phyloP scores from a whole-genome alignment of 78 protist species.

The Dictyostelium intermedium region DNA sequence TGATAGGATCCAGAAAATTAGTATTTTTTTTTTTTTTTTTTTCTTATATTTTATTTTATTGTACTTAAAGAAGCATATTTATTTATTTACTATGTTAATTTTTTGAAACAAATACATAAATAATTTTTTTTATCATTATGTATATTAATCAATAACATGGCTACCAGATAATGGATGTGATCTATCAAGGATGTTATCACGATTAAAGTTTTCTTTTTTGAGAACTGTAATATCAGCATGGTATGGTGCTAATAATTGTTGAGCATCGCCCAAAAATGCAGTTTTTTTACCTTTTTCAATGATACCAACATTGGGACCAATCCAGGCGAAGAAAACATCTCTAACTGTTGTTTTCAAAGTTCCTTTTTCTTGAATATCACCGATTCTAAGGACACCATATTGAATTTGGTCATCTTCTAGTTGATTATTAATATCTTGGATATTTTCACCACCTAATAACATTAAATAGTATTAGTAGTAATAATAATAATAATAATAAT shows the following conservation, averaged over 20 bases:
- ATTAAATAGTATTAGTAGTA: too few species aligned
- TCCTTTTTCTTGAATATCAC: background rate
- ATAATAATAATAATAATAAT: too few species aligned
- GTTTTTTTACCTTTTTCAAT: slow-evolving; percentile 46
- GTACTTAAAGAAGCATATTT: too few species aligned
- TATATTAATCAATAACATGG: slow-evolving; percentile 44
- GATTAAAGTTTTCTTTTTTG: background rate
- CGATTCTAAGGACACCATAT: slow-evolving; percentile 14
- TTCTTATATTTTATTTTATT: too few species aligned
- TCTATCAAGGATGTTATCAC: background rate
- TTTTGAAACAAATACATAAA: too few species aligned
- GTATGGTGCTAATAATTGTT: background rate
- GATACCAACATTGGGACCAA: slow-evolving; percentile 34
- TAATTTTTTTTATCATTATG: too few species aligned
- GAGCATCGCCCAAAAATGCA: slow-evolving; percentile 18
- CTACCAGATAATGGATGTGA: slow-evolving; percentile 33
- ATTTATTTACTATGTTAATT: too few species aligned
- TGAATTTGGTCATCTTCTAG: slow-evolving; percentile 25
- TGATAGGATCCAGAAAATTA: too few species aligned
- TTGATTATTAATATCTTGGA: background rate
- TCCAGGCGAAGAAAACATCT: slow-evolving; percentile 35
- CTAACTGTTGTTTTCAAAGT: background rate
- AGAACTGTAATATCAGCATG: slow-evolving; percentile 40
- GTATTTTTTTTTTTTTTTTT: too few species aligned
- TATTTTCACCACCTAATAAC: background rate